Evolutionary conservation across 305 asterid genomes (phyloP).

Genomic region (Fraxinus greggii): DNA sequence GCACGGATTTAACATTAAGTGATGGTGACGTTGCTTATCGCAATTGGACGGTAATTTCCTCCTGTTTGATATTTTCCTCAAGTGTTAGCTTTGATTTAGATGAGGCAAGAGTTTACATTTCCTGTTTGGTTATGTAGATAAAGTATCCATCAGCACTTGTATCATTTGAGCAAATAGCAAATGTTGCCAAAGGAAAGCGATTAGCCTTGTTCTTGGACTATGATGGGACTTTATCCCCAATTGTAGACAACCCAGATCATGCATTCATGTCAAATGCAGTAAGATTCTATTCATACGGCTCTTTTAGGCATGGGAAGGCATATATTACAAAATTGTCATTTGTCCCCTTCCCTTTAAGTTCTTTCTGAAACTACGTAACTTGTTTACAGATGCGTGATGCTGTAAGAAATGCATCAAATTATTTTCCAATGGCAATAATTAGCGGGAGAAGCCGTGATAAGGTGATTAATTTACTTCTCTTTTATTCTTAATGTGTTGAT

Average conservation of each 20-base stretch:
- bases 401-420: constrained; percentile 66
- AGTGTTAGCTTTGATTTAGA: neutral
- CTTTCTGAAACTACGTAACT: constrained; percentile 24
- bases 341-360: constrained; percentile 37
- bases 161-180: constrained; percentile 67
- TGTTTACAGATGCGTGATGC: constrained; percentile 76
- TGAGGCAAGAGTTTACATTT: constrained; percentile 17
- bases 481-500: constrained; percentile 1
- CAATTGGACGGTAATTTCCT: constrained; percentile 66
- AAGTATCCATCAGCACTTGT: constrained; percentile 85
- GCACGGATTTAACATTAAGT: constrained; percentile 38
- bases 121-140: constrained; percentile 44
- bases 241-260: constrained; percentile 86
- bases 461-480: constrained; percentile 36
- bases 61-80: constrained; percentile 2
- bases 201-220: constrained; percentile 82
- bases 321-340: neutral
- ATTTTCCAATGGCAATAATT: constrained; percentile 89
- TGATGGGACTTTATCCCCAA: constrained; percentile 91
- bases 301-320: constrained; percentile 87
- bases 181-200: constrained; percentile 64
- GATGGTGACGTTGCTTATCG: constrained; percentile 55
- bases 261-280: constrained; percentile 84
- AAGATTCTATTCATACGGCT: constrained; percentile 69
- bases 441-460: constrained; percentile 97